A percentile compares a stretch with the other conserved stretches of the same genome.
Conservation (phyloP, 306 rosid genomes). For the Vigna angularis region DNA sequence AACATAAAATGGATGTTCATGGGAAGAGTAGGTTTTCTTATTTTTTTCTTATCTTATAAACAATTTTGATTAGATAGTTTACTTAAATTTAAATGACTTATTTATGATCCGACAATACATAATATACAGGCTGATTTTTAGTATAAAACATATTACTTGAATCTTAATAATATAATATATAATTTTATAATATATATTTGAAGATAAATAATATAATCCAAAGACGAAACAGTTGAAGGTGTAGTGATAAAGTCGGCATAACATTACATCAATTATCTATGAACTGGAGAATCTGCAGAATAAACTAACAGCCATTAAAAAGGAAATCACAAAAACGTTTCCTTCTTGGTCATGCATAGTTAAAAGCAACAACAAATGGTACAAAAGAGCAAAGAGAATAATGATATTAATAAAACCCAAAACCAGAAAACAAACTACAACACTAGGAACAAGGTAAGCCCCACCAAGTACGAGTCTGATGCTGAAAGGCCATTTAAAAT, state of each 20-base stretch:
- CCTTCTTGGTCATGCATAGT: conserved; percentile 46
- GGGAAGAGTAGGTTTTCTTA: too few relatives aligned
- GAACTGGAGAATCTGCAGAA: conserved; percentile 4
- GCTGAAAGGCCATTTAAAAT: conserved; percentile 55
- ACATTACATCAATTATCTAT: conserved; percentile 8
- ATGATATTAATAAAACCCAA: not conserved
- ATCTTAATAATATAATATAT: too few relatives aligned
- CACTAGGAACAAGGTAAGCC: conserved; percentile 32
- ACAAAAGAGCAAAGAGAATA: not conserved
- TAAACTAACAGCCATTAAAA: conserved; percentile 42
- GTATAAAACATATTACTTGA: too few relatives aligned
- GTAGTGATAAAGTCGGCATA: not conserved
- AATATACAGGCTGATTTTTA: too few relatives aligned
- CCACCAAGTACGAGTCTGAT: conserved; percentile 32
- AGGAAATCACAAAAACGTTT: conserved; percentile 85
- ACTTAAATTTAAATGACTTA: too few relatives aligned
- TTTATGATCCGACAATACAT: too few relatives aligned
- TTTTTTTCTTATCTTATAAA: too few relatives aligned
- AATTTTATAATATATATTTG: too few relatives aligned
- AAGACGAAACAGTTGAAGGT: not conserved
- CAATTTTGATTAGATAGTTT: too few relatives aligned
- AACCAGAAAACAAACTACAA: not conserved
- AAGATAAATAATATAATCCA: too few relatives aligned
- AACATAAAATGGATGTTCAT: too few relatives aligned
- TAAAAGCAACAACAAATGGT: conserved; percentile 11